Base-by-base conservation (phyloP, 2,329 filamentous ascomycete species). In the Curvularia lunata region DNA sequence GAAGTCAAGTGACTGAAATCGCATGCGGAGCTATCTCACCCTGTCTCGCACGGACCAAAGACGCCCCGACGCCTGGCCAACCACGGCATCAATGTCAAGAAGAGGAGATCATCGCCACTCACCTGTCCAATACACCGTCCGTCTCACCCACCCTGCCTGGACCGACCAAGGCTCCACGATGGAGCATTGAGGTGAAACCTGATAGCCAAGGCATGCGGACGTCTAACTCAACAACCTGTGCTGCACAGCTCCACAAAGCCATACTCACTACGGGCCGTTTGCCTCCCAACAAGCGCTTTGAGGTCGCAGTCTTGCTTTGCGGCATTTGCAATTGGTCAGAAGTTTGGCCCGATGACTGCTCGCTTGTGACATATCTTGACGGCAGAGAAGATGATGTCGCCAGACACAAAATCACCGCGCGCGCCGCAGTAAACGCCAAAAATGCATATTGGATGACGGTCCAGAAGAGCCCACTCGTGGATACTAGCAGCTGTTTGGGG, bases 141-240 rank as follows among this genome's bases (percentile, higher is more conserved):
- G 89, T 86, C 70, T 85, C 84, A 73, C 90, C 92, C 64, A 96
- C 78, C 78, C 80, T 85, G 70, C 92, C 91, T 64, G 91, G 91
- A 23, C 92, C 91, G 70, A 83, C 82, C 71, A 94, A 79, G 70
- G 88, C 84, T 66, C 87, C 83, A 82, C 90, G 88, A 78, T 95
- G 91, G 66, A 89, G 76, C 77, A 97, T 85, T 56, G 90, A 90
- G 59, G 95, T 76, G 66, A 86, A 81, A 73, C 91, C 91, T 72
- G 83, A 84, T 55, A 97, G 84, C 94, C 94, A 98, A 63, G 94
- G 94, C 92, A 97, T 96, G 77, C 92, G 90, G 64, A 81, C 77
- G 66, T 89, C 83, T 72, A 97, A 78, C 81, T 92, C 88, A 66
- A 92, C 79, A 62, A 96, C 78, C 75, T 86, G 88, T 61, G 87